phyloP scores from a whole-genome alignment of 805 yeast genomes.

The Zygoascus ofunaensis region DNA sequence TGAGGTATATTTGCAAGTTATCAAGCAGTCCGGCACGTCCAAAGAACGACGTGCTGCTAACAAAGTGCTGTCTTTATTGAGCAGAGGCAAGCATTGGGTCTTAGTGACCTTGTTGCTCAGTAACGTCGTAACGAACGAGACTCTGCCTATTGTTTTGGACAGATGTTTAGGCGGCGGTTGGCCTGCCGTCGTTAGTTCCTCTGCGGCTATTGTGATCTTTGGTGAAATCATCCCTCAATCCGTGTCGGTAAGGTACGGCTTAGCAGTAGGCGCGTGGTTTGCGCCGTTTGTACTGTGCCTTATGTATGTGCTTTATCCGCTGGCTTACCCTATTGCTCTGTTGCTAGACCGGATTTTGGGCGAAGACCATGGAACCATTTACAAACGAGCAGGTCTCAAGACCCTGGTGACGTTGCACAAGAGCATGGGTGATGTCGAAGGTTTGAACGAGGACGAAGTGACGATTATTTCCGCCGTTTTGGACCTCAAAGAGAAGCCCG shows the following conservation, averaged over 20 bases:
- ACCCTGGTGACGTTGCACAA: constrained; percentile 87
- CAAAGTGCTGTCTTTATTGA: constrained; percentile 62
- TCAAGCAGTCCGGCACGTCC: constrained; percentile 66
- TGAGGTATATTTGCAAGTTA: constrained; percentile 86
- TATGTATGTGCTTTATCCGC: constrained; percentile 86
- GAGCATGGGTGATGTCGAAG: constrained; percentile 92
- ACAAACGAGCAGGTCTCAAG: constrained; percentile 86
- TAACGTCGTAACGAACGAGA: constrained; percentile 89
- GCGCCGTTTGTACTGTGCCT: constrained; percentile 76
- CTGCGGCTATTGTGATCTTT: constrained; percentile 83
- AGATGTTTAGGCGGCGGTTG: constrained; percentile 93
- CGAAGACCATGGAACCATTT: constrained; percentile 92
- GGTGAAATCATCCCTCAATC: constrained; percentile 97
- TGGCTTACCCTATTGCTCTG: constrained; percentile 83
- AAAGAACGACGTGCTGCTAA: constrained; percentile 60
- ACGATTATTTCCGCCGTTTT: constrained; percentile 90
- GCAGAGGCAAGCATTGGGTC: constrained; percentile 92
- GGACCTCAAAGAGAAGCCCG: constrained; percentile 87
- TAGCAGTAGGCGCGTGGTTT: constrained; percentile 81
- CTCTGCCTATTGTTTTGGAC: constrained; percentile 88
- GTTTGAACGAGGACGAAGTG: constrained; percentile 89
- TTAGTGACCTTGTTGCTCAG: constrained; percentile 76
- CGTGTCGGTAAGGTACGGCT: constrained; percentile 84
- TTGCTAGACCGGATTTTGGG: constrained; percentile 77
- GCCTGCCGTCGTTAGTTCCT: constrained; percentile 92